Evolutionary conservation across 1,284 basidiomycete species (phyloP).

Genomic region (Cutaneotrichosporon cavernicola): DNA sequence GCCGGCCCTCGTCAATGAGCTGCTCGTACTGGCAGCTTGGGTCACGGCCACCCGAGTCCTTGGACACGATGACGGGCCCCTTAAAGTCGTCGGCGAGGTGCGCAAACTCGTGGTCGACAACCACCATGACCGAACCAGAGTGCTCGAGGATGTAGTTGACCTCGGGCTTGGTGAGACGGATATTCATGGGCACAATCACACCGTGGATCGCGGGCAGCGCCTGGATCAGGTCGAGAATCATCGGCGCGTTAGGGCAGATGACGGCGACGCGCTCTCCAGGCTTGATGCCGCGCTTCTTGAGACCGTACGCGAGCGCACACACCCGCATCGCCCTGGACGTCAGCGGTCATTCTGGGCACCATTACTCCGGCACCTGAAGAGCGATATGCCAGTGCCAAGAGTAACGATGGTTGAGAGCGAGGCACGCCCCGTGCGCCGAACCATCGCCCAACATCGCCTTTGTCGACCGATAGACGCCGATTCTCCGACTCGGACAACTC

Average conservation of each 20-base stretch:
- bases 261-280: slow-evolving; percentile 77
- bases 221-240: slow-evolving; percentile 27
- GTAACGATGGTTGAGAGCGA: too few species aligned
- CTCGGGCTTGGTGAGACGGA: slow-evolving; percentile 26
- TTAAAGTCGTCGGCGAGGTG: slow-evolving; percentile 23
- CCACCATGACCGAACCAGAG: slow-evolving; percentile 16
- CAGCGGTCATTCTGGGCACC: neutral
- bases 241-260: slow-evolving; percentile 27
- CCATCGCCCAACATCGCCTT: neutral
- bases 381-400: neutral
- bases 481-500: neutral
- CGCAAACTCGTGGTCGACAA: slow-evolving; percentile 27
- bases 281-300: slow-evolving; percentile 67
- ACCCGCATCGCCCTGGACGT: slow-evolving; percentile 25
- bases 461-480: slow-evolving; percentile 1
- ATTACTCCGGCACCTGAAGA: neutral
- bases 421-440: neutral
- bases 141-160: slow-evolving; percentile 28
- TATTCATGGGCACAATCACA: slow-evolving; percentile 25
- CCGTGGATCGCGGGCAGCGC: slow-evolving; percentile 24
- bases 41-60: slow-evolving; percentile 23
- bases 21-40: slow-evolving; percentile 22
- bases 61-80: slow-evolving; percentile 23
- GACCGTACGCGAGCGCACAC: slow-evolving; percentile 63
- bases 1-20: slow-evolving; percentile 21